Percentiles rank a stretch among this genome's conserved stretches.
These are phyloP conservation scores for Conidiobolus incongruus DNA, from an alignment of 371 early-diverging fungal genomes.

Conservation along the genomic window DNA sequence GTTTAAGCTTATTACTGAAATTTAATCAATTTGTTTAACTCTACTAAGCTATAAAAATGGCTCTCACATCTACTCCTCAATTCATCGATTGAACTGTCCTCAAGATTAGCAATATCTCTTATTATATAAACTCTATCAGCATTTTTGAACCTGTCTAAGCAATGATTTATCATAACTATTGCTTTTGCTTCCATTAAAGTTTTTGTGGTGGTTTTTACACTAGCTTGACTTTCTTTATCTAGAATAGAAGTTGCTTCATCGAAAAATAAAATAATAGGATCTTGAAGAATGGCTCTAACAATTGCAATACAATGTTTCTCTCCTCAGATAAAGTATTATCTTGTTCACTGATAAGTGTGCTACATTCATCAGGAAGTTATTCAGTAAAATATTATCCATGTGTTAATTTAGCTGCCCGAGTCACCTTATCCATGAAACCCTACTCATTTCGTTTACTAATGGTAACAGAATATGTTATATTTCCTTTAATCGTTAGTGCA, in stretches of 20 bases:
- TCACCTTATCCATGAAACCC: slow-evolving; percentile 17
- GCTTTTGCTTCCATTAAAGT: too few species aligned
- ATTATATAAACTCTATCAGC: too few species aligned
- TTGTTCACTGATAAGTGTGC: slow-evolving; percentile 58
- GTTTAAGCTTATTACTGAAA: too few species aligned
- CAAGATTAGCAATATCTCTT: too few species aligned
- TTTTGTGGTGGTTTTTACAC: too few species aligned
- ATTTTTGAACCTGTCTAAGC: too few species aligned
- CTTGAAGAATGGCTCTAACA: slow-evolving; percentile 44
- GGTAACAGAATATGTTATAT: slow-evolving; percentile 37
- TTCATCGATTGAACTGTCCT: too few species aligned
- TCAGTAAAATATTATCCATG: slow-evolving; percentile 47
- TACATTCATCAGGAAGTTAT: slow-evolving; percentile 44
- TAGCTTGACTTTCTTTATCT: too few species aligned
- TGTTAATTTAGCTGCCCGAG: slow-evolving; percentile 16
- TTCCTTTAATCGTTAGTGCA: slow-evolving; percentile 52
- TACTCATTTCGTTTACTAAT: slow-evolving; percentile 13
- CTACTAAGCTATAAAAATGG: too few species aligned
- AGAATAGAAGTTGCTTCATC: slow-evolving; percentile 77
- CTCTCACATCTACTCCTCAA: too few species aligned
- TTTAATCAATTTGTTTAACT: too few species aligned
- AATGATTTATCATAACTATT: too few species aligned
- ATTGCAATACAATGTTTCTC: slow-evolving; percentile 46
- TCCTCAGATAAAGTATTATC: slow-evolving; percentile 66
- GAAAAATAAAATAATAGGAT: slow-evolving; percentile 45